These are phyloP conservation scores for Xylaria sp. DNA, from an alignment of 2,329 filamentous ascomycete genomes.

Conservation along the genomic window DNA sequence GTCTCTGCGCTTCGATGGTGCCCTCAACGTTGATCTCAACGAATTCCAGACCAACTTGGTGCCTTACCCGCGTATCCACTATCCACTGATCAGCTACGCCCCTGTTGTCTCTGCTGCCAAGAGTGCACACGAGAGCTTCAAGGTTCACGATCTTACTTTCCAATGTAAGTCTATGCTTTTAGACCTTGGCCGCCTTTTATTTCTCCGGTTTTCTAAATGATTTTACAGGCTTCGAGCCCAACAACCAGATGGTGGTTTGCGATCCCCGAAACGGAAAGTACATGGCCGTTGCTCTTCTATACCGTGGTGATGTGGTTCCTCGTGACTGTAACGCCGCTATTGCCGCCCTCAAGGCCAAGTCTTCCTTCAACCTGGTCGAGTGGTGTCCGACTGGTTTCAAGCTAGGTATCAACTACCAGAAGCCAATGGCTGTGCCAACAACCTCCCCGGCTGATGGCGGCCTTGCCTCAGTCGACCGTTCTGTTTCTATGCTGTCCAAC, in stretches of 20 bases:
- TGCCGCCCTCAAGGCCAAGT: conserved; percentile 70
- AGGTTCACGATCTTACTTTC: conserved; percentile 77
- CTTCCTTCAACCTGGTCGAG: conserved; percentile 75
- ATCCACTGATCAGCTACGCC: conserved; percentile 74
- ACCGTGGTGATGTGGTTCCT: conserved; percentile 73
- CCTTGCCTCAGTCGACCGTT: conserved; percentile 66
- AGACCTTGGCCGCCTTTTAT: too few relatives aligned
- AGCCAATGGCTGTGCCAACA: conserved; percentile 63
- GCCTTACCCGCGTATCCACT: conserved; percentile 75
- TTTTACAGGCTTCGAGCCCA: conserved; percentile 70
- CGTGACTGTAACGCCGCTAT: conserved; percentile 72
- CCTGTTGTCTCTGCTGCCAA: conserved; percentile 74
- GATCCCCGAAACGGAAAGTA: conserved; percentile 77
- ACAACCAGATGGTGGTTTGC: conserved; percentile 81
- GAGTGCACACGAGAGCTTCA: conserved; percentile 87
- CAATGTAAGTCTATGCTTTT: conserved; percentile 61
- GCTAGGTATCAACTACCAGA: conserved; percentile 77
- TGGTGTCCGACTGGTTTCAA: conserved; percentile 80
- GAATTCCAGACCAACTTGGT: conserved; percentile 81
- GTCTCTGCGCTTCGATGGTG: conserved; percentile 73
- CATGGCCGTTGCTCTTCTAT: conserved; percentile 75
- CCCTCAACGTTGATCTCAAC: conserved; percentile 76
- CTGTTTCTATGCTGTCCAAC: conserved; percentile 75
- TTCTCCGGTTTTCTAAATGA: conserved; percentile 20
- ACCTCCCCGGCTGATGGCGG: conserved; percentile 60